Conservation (phyloP, 2,329 filamentous ascomycete genomes). For the Trichophyton verrucosum region DNA sequence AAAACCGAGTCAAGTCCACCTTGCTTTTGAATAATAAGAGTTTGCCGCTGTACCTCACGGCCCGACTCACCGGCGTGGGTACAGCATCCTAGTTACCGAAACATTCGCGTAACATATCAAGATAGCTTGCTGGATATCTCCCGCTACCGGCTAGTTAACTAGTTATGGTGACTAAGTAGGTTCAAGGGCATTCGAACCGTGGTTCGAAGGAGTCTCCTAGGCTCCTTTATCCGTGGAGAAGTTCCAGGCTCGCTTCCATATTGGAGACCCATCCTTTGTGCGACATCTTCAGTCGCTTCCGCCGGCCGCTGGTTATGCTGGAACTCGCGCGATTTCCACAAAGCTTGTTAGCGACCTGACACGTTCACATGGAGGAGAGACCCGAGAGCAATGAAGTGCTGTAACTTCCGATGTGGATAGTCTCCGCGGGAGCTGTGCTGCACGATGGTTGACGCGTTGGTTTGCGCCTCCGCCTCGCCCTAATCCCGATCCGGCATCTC, state of each 20-base stretch:
- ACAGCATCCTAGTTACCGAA: not conserved
- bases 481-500: not conserved
- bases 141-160: not conserved
- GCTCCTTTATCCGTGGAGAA: not conserved
- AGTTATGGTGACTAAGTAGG: not conserved
- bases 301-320: not conserved
- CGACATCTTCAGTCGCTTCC: not conserved
- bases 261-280: not conserved
- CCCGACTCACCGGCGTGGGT: not conserved
- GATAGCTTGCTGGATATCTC: not conserved
- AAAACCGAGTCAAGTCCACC: slow-evolving; percentile 51
- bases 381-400: not conserved
- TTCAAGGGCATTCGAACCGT: not conserved
- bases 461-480: not conserved
- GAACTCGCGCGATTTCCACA: not conserved
- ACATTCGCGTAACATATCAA: not conserved
- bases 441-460: no score
- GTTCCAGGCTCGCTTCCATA: not conserved
- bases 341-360: no score
- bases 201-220: not conserved
- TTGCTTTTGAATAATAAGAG: slow-evolving; percentile 47
- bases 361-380: not conserved
- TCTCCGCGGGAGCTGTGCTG: not conserved
- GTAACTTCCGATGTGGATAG: no score
- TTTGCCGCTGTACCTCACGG: slow-evolving; percentile 24